Evolutionary conservation across 2,329 filamentous ascomycete species (phyloP), one percentile per base, ranked within the genome.

Genomic region (Davidsoniella neocaledoniae): DNA sequence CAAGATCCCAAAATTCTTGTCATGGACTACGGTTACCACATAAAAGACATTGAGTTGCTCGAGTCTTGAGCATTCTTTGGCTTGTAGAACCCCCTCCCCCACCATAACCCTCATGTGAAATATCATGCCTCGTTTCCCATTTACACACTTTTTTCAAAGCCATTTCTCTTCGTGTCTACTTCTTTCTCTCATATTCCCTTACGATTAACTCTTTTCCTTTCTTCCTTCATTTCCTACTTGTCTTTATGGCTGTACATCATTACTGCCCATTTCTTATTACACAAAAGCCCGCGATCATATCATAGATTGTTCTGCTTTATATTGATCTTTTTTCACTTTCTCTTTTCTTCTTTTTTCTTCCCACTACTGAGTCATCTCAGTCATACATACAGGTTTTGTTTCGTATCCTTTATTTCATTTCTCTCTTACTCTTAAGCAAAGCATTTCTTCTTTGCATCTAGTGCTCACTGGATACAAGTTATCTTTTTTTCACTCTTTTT

Each of bases 1-100:
- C 91, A 98, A 64, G 88, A 95, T 59, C 84, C 88, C 33, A 82
- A 93, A 61, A 87, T 93, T 47, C 68, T 96, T 52, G 83, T 98
- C 53, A 81, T 96, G 72, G 91, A 98, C 66, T 98, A 96, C 67
- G 91, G 78, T 26, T 70, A 71, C 16, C 71, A 69, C 41, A 67
- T 82, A 4, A 61, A 69, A 25, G 72, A 76, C 25, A 73, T 83
- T 40, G 71, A 61, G 54, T 68, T 69, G 60, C 64, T 83, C 39
- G 74, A 79, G 62, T 33, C 26, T 33, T 33, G 26, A 33, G 26
- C 5, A 33, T 33, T 33, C 26, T 9, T 12, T 33, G 26, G 26
- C 26, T 33, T 33, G 26, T 10, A 33, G 26, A 33, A 8, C 10
- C 26, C 8, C 26, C 26, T 33, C 26, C 4, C 21, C 3, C 21